Evolutionary conservation across 2,329 filamentous ascomycete species (phyloP), one percentile per base, ranked within the genome.

Genomic region (Arachnomyces sp.): DNA sequence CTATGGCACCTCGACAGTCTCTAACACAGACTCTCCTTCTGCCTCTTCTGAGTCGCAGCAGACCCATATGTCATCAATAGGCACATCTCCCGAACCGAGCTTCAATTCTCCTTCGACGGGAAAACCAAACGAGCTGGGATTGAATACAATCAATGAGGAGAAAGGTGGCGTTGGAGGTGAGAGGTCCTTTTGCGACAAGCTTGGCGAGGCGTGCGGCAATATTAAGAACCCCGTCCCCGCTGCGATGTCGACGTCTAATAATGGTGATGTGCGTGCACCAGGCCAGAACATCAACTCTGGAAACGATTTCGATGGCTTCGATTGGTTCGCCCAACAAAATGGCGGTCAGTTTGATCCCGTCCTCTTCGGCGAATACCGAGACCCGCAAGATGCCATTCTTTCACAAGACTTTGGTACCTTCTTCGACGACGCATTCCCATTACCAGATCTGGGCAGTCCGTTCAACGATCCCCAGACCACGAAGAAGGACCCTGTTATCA

Each of bases 311-410:
- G 21, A 25, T 42, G 64, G 59, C 11, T 52, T 68, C 52, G 82
- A 86, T 58, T 89, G 83, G 77, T 70, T 92, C 36, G 75, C 80
- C 30, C 81, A 83, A 52, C 85, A 93, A 59, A 90, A 88, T 53
- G 82, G 82, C 42, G 86, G 86, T 41, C 80, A 84, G 48, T 95
- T 96, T 54, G 89, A 96, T 46, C 90, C 92, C 0, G 80, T 92
- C 40, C 72, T 96, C 3, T 96, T 95, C 60, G 86, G 84, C 39
- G 86, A 88, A 52, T 96, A 95, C 64, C 82, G 92, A 38, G 92
- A 98, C 56, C 81, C 87, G 0, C 86, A 94, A 54, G 84, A 87
- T 42, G 90, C 82, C 40, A 74, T 94, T 11, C 66, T 94, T 72
- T 49, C 81, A 68, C 55, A 77, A 74, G 78, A 80, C 7, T 85